Conservation (phyloP, 345 rosid genomes). For the Arabidopsis arenosa region DNA sequence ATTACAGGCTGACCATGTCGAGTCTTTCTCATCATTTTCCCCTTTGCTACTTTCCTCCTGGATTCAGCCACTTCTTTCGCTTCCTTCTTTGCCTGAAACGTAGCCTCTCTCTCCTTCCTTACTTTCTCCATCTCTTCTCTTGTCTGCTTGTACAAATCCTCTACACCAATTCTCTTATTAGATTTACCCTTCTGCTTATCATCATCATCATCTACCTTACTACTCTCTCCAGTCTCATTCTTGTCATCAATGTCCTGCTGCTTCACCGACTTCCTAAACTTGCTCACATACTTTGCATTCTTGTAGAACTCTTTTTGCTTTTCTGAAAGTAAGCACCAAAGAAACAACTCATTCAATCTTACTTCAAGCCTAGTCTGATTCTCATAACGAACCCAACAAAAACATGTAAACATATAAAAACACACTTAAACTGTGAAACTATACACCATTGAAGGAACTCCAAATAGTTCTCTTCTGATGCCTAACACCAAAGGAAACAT, state of each 20-base stretch:
- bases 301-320: slow-evolving; percentile 76
- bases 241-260: slow-evolving; percentile 48
- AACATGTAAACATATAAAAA: too few species aligned
- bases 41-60: slow-evolving; percentile 64
- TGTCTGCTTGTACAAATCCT: slow-evolving; percentile 67
- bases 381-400: background rate
- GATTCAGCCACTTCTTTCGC: slow-evolving; percentile 71
- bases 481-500: slow-evolving; percentile 7
- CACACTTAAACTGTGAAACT: background rate
- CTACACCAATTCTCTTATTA: slow-evolving; percentile 51
- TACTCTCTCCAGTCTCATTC: slow-evolving; percentile 42
- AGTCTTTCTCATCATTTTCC: slow-evolving; percentile 78
- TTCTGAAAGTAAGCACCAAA: slow-evolving; percentile 46
- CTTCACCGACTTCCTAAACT: slow-evolving; percentile 65
- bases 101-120: slow-evolving; percentile 68
- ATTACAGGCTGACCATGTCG: slow-evolving; percentile 82
- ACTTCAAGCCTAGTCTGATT: slow-evolving; percentile 18
- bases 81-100: slow-evolving; percentile 67
- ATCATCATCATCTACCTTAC: slow-evolving; percentile 43
- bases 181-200: slow-evolving; percentile 21
- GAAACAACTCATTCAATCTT: background rate
- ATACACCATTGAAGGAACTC: background rate
- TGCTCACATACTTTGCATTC: slow-evolving; percentile 78
- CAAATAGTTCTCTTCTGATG: background rate
- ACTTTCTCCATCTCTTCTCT: slow-evolving; percentile 69